These are phyloP conservation scores for Pseudonitzschia multistriata DNA, from an alignment of 108 stramenopile species.

Conservation along the genomic window DNA sequence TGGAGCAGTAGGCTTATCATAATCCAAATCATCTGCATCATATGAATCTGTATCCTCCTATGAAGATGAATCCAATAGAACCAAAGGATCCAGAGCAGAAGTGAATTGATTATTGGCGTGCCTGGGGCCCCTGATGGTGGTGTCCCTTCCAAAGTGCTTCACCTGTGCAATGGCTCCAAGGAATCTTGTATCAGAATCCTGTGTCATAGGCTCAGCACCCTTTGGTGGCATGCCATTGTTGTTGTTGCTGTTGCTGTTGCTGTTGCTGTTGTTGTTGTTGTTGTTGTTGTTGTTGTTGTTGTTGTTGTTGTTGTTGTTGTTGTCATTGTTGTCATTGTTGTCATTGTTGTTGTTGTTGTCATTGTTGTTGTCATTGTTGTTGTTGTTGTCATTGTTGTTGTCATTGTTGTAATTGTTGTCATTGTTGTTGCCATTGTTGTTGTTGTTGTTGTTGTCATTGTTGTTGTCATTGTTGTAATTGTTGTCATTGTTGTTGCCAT, in stretches of 20 bases:
- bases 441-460: background rate
- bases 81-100: no score
- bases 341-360: slow-evolving; percentile 10
- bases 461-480: background rate
- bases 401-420: background rate
- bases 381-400: no score
- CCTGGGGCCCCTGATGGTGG: no score
- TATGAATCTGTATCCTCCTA: no score
- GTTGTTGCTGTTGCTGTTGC: background rate
- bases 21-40: no score
- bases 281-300: background rate
- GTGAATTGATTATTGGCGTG: no score
- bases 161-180: background rate
- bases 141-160: no score
- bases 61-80: no score
- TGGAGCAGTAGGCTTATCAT: no score
- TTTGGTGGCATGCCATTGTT: background rate
- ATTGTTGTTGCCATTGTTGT: background rate
- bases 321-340: background rate
- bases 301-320: background rate
- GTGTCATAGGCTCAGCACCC: no score
- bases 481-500: background rate
- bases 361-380: background rate
- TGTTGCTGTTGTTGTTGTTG: background rate
- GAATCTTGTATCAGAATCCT: no score